Evolutionary conservation across 1,139 yeast genomes (phyloP), one percentile per base, ranked within the genome.

Genomic region (Taphrina communis): DNA sequence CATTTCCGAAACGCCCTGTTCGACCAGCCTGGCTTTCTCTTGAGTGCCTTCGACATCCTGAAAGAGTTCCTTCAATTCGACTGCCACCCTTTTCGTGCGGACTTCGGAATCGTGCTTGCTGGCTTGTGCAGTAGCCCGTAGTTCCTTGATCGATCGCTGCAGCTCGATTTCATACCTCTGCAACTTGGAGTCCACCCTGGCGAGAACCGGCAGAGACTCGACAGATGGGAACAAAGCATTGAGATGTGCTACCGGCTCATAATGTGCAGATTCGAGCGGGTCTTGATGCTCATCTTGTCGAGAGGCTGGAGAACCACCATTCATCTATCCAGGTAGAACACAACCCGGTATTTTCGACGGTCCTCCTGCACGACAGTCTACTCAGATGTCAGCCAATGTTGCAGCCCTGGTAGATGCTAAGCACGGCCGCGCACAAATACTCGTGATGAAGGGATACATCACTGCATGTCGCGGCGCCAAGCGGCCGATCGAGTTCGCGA

Each of bases 41-140:
- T 82, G 80, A 21, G 90, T 84, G 21, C 82, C 81, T 7, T 79
- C 78, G 66, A 83, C 79, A 57, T 80, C 79, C 2, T 74, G 73
- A 21, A 80, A 74, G 48, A 83, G 75, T n/a, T 75, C 75, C 9
- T 76, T 75, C 46, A 86, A 79, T 70, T 82, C 82, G 1, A 72
- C 65, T 38, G 81, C 71, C 7, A 74, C 71, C 21, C 51, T 51
- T n/a, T 69, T 68, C 19, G 69, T 71, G 1, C 73, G 60, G 62
- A 65, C 65, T 7, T 71, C 71, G 2, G 71, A 70, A 6, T 56
- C 67, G 38, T 65, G 70, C 41, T 66, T 70, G 14, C 62, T 42
- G 42, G 58, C 44, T 31, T 42, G 35, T 19, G 51, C 63, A 35
- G 53, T 48, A 38, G 66, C 66, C 17, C 62, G 65, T 31, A 71